Evolutionary conservation across 164 flowering plant species (phyloP), one percentile per base, ranked within the genome.

Genomic region (Stephania japonica): DNA sequence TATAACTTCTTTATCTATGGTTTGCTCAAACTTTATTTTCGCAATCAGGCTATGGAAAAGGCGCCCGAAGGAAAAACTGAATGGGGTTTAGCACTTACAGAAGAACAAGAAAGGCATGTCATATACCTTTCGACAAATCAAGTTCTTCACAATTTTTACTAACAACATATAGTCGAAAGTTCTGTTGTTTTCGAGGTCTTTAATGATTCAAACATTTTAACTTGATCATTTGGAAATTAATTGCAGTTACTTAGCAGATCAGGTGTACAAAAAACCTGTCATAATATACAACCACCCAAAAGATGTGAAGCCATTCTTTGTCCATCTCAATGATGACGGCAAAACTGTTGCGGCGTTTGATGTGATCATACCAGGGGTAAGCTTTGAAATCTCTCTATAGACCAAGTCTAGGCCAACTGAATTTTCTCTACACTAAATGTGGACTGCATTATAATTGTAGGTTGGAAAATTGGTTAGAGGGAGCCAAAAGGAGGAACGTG

Each of bases 401-500:
- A 6, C 18, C 42, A n/a, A n/a, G 38, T 32, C 38, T 32, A 32
- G 38, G 38, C 38, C 38, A 32, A 21, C 64, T 59, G 9, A 16
- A 24, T 62, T 1, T 4, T 44, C 6, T 38, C 43, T 19, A 9
- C 72, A 61, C 49, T 47, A 38, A 65, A 72, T 6, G 53, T 65
- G 66, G 70, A 7, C 66, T 59, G 56, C 13, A 32, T 32, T 23
- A 68, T 63, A 41, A 72, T 59, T 77, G 24, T 80, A 92, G 99
- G 85, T 72, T 61, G 96, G 98, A 70, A 83, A 76, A 26, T 47
- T 95, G 75, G 80, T 91, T 16, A 76, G 88, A 69, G 99, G 97
- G 43, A 82, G 97, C 87, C 97, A 93, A 85, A 89, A 79, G 73
- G 98, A 93, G 81, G 97, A 93, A 67, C 89, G 98, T 44, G 7